Evolutionary conservation across 148 eudicot species (phyloP).

Genomic region (Heliamphora exappendiculata): DNA sequence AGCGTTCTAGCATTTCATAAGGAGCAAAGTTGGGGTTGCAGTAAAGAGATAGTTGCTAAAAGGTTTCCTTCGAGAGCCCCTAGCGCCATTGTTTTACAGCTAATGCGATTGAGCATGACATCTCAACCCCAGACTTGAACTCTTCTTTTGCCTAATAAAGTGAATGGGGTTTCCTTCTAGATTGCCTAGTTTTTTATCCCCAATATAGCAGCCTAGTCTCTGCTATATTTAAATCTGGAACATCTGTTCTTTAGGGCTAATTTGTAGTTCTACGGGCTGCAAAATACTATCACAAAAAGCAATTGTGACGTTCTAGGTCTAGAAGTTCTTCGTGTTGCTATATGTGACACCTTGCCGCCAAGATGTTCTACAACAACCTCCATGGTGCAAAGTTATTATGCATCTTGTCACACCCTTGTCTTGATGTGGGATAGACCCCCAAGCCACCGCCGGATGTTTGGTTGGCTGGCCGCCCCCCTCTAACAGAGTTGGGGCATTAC

Average conservation of each 20-base stretch:
- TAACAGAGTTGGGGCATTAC: too few species aligned
- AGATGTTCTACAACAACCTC: too few species aligned
- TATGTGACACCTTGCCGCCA: too few species aligned
- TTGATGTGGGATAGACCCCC: too few species aligned
- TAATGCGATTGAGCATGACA: neutral
- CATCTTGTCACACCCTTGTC: too few species aligned
- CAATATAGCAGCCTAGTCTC: neutral
- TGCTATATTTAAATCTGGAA: neutral
- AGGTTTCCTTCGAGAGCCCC: neutral
- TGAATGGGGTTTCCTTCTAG: neutral
- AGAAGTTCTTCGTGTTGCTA: neutral
- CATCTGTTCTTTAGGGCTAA: neutral
- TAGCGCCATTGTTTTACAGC: neutral
- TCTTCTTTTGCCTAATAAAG: neutral
- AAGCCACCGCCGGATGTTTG: too few species aligned
- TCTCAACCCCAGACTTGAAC: neutral
- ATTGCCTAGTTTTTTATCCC: neutral
- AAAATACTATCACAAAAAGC: neutral
- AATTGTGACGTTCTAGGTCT: neutral
- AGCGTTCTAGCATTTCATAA: neutral
- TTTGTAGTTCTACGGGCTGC: neutral
- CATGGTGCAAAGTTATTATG: too few species aligned
- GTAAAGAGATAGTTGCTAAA: neutral
- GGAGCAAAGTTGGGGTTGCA: neutral
- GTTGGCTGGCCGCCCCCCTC: too few species aligned